Conservation (phyloP, 2,329 filamentous ascomycete species). For the Periconia sp. region DNA sequence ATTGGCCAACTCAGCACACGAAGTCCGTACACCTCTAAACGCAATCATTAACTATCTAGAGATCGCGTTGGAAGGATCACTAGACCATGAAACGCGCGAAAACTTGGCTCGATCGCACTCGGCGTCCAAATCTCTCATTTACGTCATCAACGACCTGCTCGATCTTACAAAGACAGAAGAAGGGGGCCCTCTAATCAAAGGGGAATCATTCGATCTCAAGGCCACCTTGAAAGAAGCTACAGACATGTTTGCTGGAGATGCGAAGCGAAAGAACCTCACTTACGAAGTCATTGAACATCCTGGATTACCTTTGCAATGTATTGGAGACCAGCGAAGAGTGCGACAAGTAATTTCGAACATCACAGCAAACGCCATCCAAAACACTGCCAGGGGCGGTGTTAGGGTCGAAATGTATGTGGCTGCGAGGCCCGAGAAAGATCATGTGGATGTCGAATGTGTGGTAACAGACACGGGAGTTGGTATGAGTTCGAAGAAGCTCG, state of each 20-base stretch:
- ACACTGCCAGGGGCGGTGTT: slow-evolving; percentile 72
- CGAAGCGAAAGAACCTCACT: slow-evolving; percentile 73
- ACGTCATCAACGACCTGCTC: slow-evolving; percentile 90
- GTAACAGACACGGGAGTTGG: slow-evolving; percentile 77
- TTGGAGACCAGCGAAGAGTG: slow-evolving; percentile 81
- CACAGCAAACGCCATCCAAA: slow-evolving; percentile 82
- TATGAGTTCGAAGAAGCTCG: slow-evolving; percentile 63
- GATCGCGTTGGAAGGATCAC: slow-evolving; percentile 80
- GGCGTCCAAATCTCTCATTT: slow-evolving; percentile 89
- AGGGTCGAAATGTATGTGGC: slow-evolving; percentile 72
- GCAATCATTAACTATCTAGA: slow-evolving; percentile 95
- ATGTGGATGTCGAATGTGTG: slow-evolving; percentile 74
- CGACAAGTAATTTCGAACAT: slow-evolving; percentile 84
- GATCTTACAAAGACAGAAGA: slow-evolving; percentile 89
- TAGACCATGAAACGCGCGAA: slow-evolving; percentile 84
- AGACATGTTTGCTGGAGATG: slow-evolving; percentile 74
- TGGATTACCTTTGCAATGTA: slow-evolving; percentile 72
- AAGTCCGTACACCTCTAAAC: slow-evolving; percentile 88
- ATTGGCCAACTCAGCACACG: slow-evolving; percentile 87
- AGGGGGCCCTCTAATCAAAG: slow-evolving; percentile 77
- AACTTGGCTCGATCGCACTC: slow-evolving; percentile 86
- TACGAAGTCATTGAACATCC: slow-evolving; percentile 73
- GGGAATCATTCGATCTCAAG: slow-evolving; percentile 77
- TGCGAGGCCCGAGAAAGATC: slow-evolving; percentile 44
- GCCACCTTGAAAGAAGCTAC: slow-evolving; percentile 78